These are phyloP conservation scores for Acmispon strigosus DNA, from an alignment of 306 rosid species.

Conservation along the genomic window DNA sequence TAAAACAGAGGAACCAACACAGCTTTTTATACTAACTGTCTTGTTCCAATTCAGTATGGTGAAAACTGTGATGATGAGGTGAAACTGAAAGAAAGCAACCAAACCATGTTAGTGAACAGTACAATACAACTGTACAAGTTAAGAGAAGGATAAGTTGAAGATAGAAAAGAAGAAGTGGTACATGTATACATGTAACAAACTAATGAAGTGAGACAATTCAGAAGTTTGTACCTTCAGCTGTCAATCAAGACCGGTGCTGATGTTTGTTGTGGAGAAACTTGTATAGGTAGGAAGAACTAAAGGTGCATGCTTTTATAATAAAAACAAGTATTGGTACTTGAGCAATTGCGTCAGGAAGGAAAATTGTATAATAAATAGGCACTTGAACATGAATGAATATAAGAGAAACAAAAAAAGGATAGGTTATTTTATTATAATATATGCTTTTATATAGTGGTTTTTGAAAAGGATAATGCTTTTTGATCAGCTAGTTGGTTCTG, in stretches of 20 bases:
- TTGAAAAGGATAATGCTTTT: conserved; percentile 59
- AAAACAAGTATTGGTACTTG: conserved; percentile 50
- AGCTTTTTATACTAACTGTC: conserved; percentile 28
- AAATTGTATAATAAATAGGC: conserved; percentile 24
- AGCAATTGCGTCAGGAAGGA: conserved; percentile 31
- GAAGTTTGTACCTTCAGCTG: conserved; percentile 52
- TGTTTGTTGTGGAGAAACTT: conserved; percentile 36
- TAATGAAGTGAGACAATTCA: not conserved
- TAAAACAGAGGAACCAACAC: conserved; percentile 17
- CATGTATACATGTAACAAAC: not conserved
- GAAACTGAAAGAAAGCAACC: conserved; percentile 10
- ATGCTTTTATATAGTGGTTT: conserved; percentile 30
- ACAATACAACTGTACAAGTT: not conserved
- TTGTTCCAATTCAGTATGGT: conserved; percentile 28
- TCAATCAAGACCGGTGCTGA: conserved; percentile 24
- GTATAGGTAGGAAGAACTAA: conserved; percentile 37
- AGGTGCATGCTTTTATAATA: conserved; percentile 33
- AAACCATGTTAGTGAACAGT: conserved; percentile 26
- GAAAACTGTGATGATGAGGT: conserved; percentile 30
- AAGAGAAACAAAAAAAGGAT: not conserved
- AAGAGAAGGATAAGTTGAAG: not conserved
- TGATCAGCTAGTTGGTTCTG: conserved; percentile 64
- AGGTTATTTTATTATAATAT: conserved; percentile 18
- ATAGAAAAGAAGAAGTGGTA: not conserved
- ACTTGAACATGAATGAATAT: conserved; percentile 26